A percentile compares a stretch with the other conserved stretches of the same genome.
These are phyloP conservation scores for Candida ponderosae DNA, from an alignment of 805 yeast species.

Conservation along the genomic window DNA sequence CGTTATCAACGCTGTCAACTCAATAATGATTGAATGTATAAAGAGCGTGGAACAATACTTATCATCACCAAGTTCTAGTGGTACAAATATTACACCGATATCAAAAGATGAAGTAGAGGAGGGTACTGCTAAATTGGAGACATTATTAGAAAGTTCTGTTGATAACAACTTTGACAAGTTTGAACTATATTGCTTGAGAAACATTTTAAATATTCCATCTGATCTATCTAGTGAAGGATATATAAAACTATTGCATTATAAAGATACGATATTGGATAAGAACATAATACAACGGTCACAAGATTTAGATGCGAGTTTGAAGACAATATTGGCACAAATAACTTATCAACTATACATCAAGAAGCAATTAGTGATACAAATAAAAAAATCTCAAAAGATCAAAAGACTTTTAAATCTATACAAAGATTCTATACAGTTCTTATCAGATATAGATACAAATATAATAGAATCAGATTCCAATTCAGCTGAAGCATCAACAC, in stretches of 20 bases:
- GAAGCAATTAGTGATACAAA: slow-evolving; percentile 30
- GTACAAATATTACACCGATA: slow-evolving; percentile 16
- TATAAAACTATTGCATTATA: slow-evolving; percentile 63
- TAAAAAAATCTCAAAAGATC: slow-evolving; percentile 30
- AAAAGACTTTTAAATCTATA: slow-evolving; percentile 25
- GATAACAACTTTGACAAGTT: slow-evolving; percentile 81
- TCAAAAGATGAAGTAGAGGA: slow-evolving; percentile 49
- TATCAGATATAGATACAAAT: slow-evolving; percentile 12
- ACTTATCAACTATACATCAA: slow-evolving; percentile 36
- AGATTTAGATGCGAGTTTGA: slow-evolving; percentile 24
- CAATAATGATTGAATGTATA: slow-evolving; percentile 73
- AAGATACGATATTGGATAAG: slow-evolving; percentile 29
- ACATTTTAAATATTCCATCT: slow-evolving; percentile 63
- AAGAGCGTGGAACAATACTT: slow-evolving; percentile 69
- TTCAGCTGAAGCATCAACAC: slow-evolving; percentile 4
- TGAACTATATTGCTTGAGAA: slow-evolving; percentile 74
- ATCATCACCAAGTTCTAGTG: slow-evolving; percentile 21
- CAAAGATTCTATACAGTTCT: slow-evolving; percentile 21
- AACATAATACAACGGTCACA: slow-evolving; percentile 11
- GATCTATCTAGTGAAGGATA: slow-evolving; percentile 60
- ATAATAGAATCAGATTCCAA: neutral
- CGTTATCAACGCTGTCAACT: slow-evolving; percentile 81
- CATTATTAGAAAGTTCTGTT: slow-evolving; percentile 63
- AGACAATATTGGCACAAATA: slow-evolving; percentile 29
- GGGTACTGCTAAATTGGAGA: slow-evolving; percentile 80